phyloP scores from a whole-genome alignment of 139 green algal species.

The Desmodesmus armatus region DNA sequence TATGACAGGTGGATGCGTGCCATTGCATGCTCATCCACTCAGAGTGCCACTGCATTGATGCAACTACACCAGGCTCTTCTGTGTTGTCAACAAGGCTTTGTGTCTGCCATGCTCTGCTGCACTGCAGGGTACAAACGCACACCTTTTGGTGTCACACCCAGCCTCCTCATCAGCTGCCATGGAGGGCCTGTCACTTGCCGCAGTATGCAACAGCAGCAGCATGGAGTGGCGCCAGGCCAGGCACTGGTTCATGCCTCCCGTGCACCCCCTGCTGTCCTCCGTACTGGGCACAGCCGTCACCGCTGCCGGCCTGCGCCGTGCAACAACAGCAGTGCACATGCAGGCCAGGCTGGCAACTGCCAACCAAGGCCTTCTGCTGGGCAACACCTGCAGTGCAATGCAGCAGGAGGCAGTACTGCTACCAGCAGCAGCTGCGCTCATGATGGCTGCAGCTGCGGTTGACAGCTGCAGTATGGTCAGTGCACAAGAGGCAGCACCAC shows the following conservation, averaged over 20 bases:
- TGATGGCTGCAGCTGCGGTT: slow-evolving; percentile 39
- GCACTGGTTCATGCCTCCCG: slow-evolving; percentile 47
- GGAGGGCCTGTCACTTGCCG: neutral
- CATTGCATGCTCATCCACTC: no score
- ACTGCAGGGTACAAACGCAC: slow-evolving; percentile 52
- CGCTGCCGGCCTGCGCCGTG: neutral
- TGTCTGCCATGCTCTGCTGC: slow-evolving; percentile 59
- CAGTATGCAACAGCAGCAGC: neutral
- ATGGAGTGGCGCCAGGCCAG: slow-evolving; percentile 18
- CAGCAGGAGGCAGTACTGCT: neutral
- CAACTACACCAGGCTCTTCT: no score
- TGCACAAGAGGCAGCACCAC: neutral
- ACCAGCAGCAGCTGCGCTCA: slow-evolving; percentile 5
- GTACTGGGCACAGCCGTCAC: neutral
- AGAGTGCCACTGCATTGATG: no score
- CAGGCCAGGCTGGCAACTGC: neutral
- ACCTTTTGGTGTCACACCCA: slow-evolving; percentile 23
- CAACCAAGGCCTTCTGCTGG: neutral
- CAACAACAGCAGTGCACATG: neutral
- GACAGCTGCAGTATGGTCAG: neutral
- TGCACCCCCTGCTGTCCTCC: slow-evolving; percentile 17
- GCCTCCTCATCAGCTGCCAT: neutral
- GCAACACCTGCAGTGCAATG: neutral
- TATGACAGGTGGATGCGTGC: no score
- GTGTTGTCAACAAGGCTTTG: neutral